These are phyloP conservation scores for Didymella pinodella DNA, from an alignment of 2,329 filamentous ascomycete genomes.

Conservation along the genomic window DNA sequence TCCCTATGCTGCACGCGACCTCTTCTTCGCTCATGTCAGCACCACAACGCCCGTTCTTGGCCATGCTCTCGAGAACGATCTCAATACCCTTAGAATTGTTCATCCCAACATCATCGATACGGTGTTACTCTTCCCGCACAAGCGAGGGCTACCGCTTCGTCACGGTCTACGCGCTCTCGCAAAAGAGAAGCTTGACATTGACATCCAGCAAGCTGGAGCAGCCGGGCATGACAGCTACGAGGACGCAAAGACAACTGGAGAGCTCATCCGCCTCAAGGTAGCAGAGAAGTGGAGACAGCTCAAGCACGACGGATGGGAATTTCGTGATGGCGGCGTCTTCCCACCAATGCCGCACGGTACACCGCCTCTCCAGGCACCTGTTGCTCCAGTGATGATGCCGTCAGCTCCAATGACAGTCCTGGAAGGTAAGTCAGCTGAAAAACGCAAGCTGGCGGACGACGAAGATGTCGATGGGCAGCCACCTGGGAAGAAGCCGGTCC, in stretches of 20 bases:
- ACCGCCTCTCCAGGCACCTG: slow-evolving; percentile 25
- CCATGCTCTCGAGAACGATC: slow-evolving; percentile 93
- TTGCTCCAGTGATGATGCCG: slow-evolving; percentile 30
- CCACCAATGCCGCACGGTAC: slow-evolving; percentile 39
- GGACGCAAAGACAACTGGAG: slow-evolving; percentile 87
- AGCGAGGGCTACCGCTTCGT: slow-evolving; percentile 76
- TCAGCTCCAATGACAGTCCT: slow-evolving; percentile 18
- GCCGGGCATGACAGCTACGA: slow-evolving; percentile 90
- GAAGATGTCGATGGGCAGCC: slow-evolving; percentile 15
- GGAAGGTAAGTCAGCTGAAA: slow-evolving; percentile 26
- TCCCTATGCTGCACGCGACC: slow-evolving; percentile 74
- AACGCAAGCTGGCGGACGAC: slow-evolving; percentile 35
- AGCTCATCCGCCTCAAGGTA: slow-evolving; percentile 78
- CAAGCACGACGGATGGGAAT: slow-evolving; percentile 71
- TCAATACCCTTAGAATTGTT: slow-evolving; percentile 83
- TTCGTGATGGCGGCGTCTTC: slow-evolving; percentile 40
- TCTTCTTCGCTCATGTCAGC: slow-evolving; percentile 78
- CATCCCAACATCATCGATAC: slow-evolving; percentile 89
- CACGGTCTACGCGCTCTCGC: slow-evolving; percentile 79
- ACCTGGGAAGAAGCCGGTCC: slow-evolving; percentile 17
- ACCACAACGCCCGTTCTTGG: slow-evolving; percentile 86
- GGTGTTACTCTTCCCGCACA: slow-evolving; percentile 82
- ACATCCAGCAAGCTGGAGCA: slow-evolving; percentile 77
- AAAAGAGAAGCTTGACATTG: slow-evolving; percentile 71
- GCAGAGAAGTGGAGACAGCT: slow-evolving; percentile 73